A percentile compares a stretch with the other conserved stretches of the same genome.
These are phyloP conservation scores for Linanthus parryae DNA, from an alignment of 148 eudicot species.

Conservation along the genomic window DNA sequence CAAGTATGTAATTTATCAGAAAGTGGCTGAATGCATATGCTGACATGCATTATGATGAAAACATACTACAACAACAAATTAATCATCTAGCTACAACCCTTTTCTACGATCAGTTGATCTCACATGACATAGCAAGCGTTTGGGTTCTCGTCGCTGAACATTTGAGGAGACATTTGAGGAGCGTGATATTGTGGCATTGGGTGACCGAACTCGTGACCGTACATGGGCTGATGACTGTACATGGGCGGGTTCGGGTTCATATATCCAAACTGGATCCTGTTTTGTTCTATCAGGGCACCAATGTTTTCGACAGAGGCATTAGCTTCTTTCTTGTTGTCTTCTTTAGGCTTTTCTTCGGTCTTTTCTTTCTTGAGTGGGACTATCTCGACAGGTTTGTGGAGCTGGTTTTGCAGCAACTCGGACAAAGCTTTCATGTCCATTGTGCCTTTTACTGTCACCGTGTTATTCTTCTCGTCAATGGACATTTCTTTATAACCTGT, in stretches of 20 bases:
- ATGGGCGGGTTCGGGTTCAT: background rate
- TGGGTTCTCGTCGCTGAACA: slow-evolving; percentile 25
- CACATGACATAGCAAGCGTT: slow-evolving; percentile 25
- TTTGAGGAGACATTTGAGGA: slow-evolving; percentile 2
- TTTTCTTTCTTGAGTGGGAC: slow-evolving; percentile 62
- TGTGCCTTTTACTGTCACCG: slow-evolving; percentile 53
- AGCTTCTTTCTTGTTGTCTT: slow-evolving; percentile 12
- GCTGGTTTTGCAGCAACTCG: slow-evolving; percentile 32
- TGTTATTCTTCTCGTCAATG: slow-evolving; percentile 25
- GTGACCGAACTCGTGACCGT: slow-evolving; percentile 4
- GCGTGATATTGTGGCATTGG: background rate
- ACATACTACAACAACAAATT: too few relatives aligned
- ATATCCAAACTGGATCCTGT: background rate
- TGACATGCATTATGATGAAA: too few relatives aligned
- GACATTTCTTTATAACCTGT: background rate
- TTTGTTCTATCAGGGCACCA: too few relatives aligned
- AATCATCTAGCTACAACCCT: too few relatives aligned
- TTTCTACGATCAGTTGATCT: too few relatives aligned
- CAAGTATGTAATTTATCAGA: too few relatives aligned
- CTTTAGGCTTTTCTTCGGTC: slow-evolving; percentile 20
- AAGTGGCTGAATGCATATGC: too few relatives aligned
- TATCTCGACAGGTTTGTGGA: slow-evolving; percentile 48
- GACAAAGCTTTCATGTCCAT: slow-evolving; percentile 50
- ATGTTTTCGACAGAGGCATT: too few relatives aligned
- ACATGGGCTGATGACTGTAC: background rate